Evolutionary conservation across 2,329 filamentous ascomycete genomes (phyloP).

Genomic region (Botrytis sinoallii): DNA sequence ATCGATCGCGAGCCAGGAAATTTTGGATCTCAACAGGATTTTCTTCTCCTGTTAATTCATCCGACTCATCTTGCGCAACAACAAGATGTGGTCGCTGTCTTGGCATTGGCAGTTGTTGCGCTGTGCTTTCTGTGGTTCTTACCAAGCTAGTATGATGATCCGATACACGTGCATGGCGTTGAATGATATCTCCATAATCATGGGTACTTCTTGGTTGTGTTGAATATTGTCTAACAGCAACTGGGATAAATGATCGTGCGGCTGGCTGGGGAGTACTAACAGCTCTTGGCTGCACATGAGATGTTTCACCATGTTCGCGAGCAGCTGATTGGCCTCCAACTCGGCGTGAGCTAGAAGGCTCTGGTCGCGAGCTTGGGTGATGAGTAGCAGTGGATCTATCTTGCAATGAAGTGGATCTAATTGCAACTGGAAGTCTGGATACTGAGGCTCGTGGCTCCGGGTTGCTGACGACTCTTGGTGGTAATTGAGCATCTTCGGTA

Average conservation of each 20-base stretch:
- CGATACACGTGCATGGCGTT: background rate
- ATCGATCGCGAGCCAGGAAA: background rate
- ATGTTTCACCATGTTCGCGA: accelerated
- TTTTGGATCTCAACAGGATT: background rate
- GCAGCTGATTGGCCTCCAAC: background rate
- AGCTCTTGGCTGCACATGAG: background rate
- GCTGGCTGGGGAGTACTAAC: background rate
- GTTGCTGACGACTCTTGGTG: background rate
- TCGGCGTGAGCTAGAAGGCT: too few relatives aligned
- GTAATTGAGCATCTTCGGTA: background rate
- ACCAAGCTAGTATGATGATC: background rate
- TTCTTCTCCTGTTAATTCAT: background rate
- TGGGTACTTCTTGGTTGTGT: background rate
- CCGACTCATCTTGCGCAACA: background rate
- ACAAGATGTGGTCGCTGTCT: background rate
- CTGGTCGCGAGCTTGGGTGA: background rate
- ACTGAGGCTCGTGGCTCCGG: background rate
- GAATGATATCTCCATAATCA: background rate
- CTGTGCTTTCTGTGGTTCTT: background rate
- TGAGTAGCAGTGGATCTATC: accelerated
- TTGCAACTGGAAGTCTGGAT: background rate
- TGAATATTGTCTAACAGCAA: background rate
- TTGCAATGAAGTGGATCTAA: background rate
- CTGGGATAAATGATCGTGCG: background rate
- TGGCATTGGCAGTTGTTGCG: background rate